These are phyloP conservation scores for Colletotrichum musicola DNA, from an alignment of 2,329 filamentous ascomycete genomes.

Conservation along the genomic window DNA sequence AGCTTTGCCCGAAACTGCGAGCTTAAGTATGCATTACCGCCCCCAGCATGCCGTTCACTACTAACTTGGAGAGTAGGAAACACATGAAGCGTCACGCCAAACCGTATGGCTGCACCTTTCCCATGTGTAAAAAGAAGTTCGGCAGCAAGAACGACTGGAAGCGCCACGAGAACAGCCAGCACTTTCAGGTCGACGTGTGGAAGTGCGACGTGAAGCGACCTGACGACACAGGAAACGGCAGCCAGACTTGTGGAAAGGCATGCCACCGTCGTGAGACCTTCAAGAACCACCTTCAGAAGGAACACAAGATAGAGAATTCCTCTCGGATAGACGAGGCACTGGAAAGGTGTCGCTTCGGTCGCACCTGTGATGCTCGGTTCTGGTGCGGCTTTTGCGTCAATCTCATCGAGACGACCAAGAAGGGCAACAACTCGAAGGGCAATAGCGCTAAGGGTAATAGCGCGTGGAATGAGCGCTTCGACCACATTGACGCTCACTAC, in stretches of 20 bases:
- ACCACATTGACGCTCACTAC: constrained; percentile 84
- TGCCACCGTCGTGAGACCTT: constrained; percentile 72
- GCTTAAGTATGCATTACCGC: constrained; percentile 61
- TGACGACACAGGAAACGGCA: neutral
- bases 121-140: constrained; percentile 77
- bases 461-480: constrained; percentile 68
- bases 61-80: constrained; percentile 69
- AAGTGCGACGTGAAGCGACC: constrained; percentile 66
- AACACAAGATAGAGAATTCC: constrained; percentile 57
- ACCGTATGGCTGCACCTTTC: constrained; percentile 85
- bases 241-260: constrained; percentile 66
- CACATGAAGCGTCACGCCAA: constrained; percentile 84
- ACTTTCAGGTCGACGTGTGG: constrained; percentile 79
- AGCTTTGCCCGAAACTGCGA: constrained; percentile 65
- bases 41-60: neutral
- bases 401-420: constrained; percentile 64
- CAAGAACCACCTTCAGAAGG: constrained; percentile 68
- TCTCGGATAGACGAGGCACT: constrained; percentile 57
- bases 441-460: constrained; percentile 48
- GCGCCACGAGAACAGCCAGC: constrained; percentile 86
- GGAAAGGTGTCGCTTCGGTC: constrained; percentile 70
- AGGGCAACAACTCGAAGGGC: constrained; percentile 59
- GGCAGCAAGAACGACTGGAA: constrained; percentile 98
- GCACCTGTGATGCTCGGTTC: constrained; percentile 74
- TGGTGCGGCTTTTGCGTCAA: constrained; percentile 89